Base-by-base conservation (phyloP, 192 early-diverging fungal genomes). In the Coemansia sp. region DNA sequence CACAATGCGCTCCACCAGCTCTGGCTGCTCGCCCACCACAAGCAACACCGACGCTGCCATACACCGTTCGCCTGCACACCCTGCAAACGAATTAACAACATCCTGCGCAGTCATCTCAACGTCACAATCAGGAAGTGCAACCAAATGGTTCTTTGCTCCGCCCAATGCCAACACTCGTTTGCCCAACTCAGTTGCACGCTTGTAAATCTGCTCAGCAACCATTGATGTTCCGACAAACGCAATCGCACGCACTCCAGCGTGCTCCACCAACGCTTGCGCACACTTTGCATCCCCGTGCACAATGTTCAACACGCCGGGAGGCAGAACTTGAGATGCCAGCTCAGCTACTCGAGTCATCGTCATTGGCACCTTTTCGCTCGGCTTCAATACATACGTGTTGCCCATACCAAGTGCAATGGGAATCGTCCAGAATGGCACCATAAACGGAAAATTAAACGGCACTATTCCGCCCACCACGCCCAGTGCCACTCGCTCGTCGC, bases 401-500 rank as follows among this genome's bases (percentile, higher is more conserved):
- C 84, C 86, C 59, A 78, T 79, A 14, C 68, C 89, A 32, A 93
- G 76, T 16, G 87, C 88, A 29, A 93, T 85, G 4, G 92, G 92
- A 12, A 92, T 59, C 7, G 91, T 87, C 92, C 92, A 93, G 76
- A 89, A 85, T 24, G 91, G 91, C 4, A 93, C 90, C 90, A 92
- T 92, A 62, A 90, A 85, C 4, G 91, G 91, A 65, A 92, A 92
- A 62, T 92, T 89, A 73, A 93, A 92, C 4, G 92, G 92, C 45
- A 92, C 91, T 8, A 93, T 90, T 3, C 86, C 83, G 10, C 75
- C 86, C n/a, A 90, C 89, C 19, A 92, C 91, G 10, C 92, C 92
- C 50, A 92, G 68, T 13, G 91, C 83, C 37, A 81, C 75, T 3
- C 84, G 76, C 38, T 82, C 81, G 57, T 91, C 90, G 41, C 76